Conservation (phyloP, 2,329 filamentous ascomycete species). For the Claviceps sp. region DNA sequence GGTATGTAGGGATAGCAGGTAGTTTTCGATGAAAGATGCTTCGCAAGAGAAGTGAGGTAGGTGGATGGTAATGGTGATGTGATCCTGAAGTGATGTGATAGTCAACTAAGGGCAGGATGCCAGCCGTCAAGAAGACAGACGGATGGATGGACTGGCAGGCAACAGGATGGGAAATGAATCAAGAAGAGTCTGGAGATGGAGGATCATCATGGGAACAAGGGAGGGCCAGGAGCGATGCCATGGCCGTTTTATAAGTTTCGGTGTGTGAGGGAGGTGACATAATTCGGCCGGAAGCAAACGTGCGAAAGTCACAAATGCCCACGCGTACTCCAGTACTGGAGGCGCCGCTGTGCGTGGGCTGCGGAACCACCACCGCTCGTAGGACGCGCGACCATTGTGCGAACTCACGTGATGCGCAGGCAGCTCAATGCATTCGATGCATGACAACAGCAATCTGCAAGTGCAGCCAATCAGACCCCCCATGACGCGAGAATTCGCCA, state of each 20-base stretch:
- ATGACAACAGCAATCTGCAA: conserved; percentile 3
- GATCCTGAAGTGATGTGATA: neutral
- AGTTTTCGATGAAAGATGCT: neutral
- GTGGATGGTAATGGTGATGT: neutral
- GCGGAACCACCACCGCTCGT: too few species aligned
- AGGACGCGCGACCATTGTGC: conserved; percentile 20
- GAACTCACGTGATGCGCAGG: conserved; percentile 25
- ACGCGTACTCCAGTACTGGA: conserved; percentile 8
- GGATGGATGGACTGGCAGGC: too few species aligned
- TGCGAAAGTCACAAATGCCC: conserved; percentile 8
- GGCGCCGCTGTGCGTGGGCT: too few species aligned
- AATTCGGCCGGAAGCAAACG: neutral
- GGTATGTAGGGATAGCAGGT: too few species aligned
- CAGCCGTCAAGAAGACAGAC: too few species aligned
- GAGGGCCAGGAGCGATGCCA: neutral
- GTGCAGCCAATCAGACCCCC: neutral
- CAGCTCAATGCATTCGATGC: conserved; percentile 11
- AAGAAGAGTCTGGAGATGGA: too few species aligned
- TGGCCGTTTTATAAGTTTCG: neutral
- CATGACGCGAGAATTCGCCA: neutral
- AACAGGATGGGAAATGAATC: too few species aligned
- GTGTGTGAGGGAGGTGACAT: neutral
- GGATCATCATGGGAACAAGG: too few species aligned
- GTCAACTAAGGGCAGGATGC: neutral
- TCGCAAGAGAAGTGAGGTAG: neutral